Conservation (phyloP, 2,329 filamentous ascomycete genomes). For the Beauveria brongniartii region DNA sequence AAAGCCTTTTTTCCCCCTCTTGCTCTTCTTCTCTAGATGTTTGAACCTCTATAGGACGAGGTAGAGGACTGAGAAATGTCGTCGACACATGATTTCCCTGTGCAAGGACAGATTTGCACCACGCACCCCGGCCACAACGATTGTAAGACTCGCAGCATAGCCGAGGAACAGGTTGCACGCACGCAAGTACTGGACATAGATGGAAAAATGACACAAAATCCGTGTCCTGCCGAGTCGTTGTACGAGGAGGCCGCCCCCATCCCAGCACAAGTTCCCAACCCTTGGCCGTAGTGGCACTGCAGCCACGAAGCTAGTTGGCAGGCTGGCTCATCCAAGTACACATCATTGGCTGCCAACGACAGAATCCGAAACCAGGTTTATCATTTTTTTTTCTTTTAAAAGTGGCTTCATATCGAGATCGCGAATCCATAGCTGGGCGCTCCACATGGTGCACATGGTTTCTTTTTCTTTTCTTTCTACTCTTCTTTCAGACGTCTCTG, state of each 20-base stretch:
- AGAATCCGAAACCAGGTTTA: constrained; percentile 7
- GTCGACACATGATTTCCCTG: too few species aligned
- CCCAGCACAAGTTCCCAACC: too few species aligned
- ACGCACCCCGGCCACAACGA: too few species aligned
- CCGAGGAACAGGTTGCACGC: constrained; percentile 3
- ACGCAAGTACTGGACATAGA: background rate
- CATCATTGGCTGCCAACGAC: constrained; percentile 1
- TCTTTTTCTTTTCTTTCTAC: background rate
- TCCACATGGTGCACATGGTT: background rate
- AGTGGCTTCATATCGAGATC: constrained; percentile 11
- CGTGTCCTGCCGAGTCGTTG: background rate
- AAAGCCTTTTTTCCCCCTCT: too few species aligned
- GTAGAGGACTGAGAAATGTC: too few species aligned
- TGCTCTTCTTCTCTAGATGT: background rate
- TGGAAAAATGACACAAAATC: background rate
- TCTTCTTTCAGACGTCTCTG: background rate
- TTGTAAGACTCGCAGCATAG: background rate
- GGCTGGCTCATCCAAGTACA: background rate
- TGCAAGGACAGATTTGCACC: too few species aligned
- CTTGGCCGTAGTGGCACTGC: background rate
- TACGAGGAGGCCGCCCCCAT: background rate
- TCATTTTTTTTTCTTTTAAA: background rate
- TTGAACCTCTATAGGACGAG: too few species aligned
- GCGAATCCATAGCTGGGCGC: constrained; percentile 2
- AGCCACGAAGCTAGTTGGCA: background rate